Evolutionary conservation across 768 basidiomycete genomes (phyloP), one percentile per base, ranked within the genome.

Genomic region (Macrocybe gigantea): DNA sequence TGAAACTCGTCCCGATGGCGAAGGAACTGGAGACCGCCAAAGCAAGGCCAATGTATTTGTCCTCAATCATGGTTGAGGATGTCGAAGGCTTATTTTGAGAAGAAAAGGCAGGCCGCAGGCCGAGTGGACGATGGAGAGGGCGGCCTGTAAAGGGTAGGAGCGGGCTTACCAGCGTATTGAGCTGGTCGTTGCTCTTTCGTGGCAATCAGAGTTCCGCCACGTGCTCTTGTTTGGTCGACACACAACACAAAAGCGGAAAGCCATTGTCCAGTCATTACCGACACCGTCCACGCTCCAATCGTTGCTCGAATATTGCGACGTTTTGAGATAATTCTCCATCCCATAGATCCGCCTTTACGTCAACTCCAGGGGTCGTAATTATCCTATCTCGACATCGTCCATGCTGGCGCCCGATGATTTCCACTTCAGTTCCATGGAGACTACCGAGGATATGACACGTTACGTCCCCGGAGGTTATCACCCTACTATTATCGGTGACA

Each of bases 1-100:
- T 96, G 65, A 93, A 96, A 66, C 93, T 95, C 35, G 87, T 89
- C 43, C 96, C 95, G 56, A 98, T 98, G 49, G 88, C 83, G 22
- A 89, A 60, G 9, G 89, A 88, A 56, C 91, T 81, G 13, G 84
- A 82, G 42, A 98, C 68, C 45, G 96, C 94, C 47, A 99, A 80
- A 22, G 81, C 78, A 45, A 99, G 79, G 32, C 96, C 96, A 42
- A 97, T 91, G 64, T 93, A 95, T 71, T 93, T 96, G 71, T 96
- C 95, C 58, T 96, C 91, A 22, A 92, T 70, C 83, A 88, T 86
- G 49, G 54, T 22, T 22, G 22, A 22, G 22, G 22, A 22, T 22
- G 22, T 22, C 22, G 22, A 22, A 22, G 22, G 22, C 22, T 22
- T 22, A 22, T 22, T 22, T 22, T 22, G 22, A 33, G 44, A 29